A percentile compares a stretch with the other conserved stretches of the same genome.
phyloP scores from a whole-genome alignment of 73 alveolate species.

The Tetrahymena thermophila region DNA sequence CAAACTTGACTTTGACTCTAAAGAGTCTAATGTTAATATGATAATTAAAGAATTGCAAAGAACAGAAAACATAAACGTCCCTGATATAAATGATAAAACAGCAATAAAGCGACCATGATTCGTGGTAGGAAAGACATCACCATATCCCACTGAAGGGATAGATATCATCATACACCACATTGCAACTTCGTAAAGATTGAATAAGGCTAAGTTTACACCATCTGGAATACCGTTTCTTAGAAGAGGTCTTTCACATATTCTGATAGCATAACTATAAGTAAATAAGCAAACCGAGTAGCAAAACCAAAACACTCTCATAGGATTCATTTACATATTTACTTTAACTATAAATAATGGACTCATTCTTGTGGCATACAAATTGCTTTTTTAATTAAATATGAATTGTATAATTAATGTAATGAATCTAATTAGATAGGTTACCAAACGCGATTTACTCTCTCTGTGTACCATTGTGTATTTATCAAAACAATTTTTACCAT shows the following conservation, averaged over 20 bases:
- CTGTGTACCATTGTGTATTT: not conserved
- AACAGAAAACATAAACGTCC: not conserved
- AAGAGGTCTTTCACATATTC: not conserved
- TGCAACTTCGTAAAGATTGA: not conserved
- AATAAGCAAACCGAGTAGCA: not conserved
- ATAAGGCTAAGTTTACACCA: not conserved
- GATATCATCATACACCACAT: constrained; percentile 21
- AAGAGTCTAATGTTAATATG: not conserved
- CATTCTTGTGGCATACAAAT: not conserved
- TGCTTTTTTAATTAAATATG: not conserved
- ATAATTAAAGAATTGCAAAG: not conserved
- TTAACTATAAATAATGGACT: not conserved
- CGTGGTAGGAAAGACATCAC: constrained; percentile 18
- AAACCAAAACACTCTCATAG: not conserved
- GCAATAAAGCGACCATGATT: constrained; percentile 21
- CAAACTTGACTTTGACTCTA: not conserved
- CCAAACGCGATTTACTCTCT: not conserved
- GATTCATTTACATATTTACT: not conserved
- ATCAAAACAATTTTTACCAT: not conserved
- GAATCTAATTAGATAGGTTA: not conserved
- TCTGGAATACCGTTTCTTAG: not conserved
- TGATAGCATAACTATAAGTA: not conserved
- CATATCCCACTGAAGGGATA: constrained; percentile 35
- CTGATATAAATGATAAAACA: constrained; percentile 13
- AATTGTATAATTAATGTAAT: no score